Conservation (phyloP, 2,329 filamentous ascomycete genomes). For the Penicillium sp. region DNA sequence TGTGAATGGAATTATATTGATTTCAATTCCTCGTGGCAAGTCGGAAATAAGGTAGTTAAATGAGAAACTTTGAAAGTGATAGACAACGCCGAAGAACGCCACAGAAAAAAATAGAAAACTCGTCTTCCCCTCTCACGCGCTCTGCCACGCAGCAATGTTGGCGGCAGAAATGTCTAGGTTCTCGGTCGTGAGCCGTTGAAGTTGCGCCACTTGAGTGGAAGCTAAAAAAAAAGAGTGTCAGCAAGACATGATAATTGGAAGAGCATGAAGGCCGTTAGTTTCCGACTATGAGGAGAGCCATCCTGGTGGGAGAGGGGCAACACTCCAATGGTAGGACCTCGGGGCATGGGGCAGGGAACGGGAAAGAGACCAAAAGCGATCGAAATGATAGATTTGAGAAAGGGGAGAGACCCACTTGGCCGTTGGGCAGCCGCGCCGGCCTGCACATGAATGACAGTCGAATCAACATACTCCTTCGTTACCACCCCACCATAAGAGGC, state of each 20-base stretch:
- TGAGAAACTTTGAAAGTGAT: background rate
- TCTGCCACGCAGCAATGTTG: constrained; percentile 35
- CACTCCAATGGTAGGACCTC: background rate
- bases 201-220: constrained; percentile 24
- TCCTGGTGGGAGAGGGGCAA: constrained; percentile 1
- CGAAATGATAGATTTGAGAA: background rate
- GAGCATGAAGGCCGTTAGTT: background rate
- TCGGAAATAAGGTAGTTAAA: background rate
- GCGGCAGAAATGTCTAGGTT: constrained; percentile 33
- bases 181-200: constrained; percentile 29
- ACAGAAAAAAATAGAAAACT: background rate
- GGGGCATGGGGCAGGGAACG: background rate
- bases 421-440: constrained; percentile 27
- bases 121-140: constrained; percentile 5
- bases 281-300: background rate
- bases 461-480: constrained; percentile 33
- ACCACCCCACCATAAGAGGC: constrained; percentile 30
- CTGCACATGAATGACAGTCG: constrained; percentile 32
- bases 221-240: constrained; percentile 24
- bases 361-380: background rate
- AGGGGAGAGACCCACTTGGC: constrained; percentile 29
- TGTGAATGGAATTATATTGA: background rate
- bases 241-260: constrained; percentile 10
- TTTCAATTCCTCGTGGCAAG: background rate
- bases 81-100: background rate